Conservation (phyloP, 1,139 yeast genomes). For the Geotrichum fermentans region DNA sequence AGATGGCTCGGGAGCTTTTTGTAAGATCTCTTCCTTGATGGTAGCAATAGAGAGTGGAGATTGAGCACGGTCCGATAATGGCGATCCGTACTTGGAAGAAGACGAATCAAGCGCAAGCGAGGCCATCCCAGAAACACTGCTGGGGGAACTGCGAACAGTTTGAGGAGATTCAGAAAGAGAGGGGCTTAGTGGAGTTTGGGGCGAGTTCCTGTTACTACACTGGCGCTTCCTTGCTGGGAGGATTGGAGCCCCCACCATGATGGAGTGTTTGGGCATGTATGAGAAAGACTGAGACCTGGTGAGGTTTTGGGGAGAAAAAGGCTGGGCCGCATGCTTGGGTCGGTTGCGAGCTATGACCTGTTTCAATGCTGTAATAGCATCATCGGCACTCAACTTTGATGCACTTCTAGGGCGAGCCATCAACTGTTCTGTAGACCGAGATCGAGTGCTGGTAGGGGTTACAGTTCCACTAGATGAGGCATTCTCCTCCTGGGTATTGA, state of each 20-base stretch:
- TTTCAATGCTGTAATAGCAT: conserved; percentile 17
- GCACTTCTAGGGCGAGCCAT: conserved; percentile 1
- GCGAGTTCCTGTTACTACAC: conserved; percentile 6
- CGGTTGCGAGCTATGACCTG: conserved; percentile 15
- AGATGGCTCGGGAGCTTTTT: neutral
- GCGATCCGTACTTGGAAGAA: neutral
- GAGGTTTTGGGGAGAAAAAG: neutral
- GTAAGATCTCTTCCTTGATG: neutral
- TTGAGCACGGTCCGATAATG: neutral
- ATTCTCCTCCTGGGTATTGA: neutral
- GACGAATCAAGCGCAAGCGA: neutral
- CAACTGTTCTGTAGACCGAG: neutral
- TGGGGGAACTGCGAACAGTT: conserved; percentile 7
- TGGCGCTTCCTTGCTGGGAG: conserved; percentile 1
- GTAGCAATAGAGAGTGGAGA: neutral
- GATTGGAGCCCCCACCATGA: neutral
- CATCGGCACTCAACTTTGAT: conserved; percentile 9
- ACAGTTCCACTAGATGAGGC: neutral
- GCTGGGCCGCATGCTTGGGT: neutral
- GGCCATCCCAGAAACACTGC: neutral
- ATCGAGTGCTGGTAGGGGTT: neutral
- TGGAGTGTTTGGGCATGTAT: neutral
- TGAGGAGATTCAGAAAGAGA: conserved; percentile 5
- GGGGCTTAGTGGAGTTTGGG: conserved; percentile 3
- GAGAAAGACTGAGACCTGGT: neutral